These are phyloP conservation scores for Penicillium sp. DNA, from an alignment of 2,329 filamentous ascomycete genomes.

Conservation along the genomic window DNA sequence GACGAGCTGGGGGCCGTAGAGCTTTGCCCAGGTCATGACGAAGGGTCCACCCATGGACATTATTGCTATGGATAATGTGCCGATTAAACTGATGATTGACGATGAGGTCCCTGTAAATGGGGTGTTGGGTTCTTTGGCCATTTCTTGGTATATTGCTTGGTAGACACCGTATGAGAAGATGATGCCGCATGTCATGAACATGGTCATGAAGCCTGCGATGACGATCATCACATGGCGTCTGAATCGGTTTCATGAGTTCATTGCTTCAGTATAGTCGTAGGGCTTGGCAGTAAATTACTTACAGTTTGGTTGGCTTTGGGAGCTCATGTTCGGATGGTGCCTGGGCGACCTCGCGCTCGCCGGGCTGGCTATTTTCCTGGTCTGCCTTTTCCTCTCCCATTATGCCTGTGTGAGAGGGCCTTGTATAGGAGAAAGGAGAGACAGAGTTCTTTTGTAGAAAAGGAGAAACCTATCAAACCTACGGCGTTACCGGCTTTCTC, in stretches of 20 bases:
- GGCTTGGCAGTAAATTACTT: constrained; percentile 6
- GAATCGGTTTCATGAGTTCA: not conserved
- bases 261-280: not conserved
- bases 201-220: constrained; percentile 27
- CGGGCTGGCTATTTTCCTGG: not conserved
- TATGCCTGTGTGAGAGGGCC: not conserved
- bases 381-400: constrained; percentile 7
- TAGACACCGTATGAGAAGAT: constrained; percentile 43
- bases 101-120: constrained; percentile 36
- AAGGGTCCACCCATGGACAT: constrained; percentile 40
- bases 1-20: constrained; percentile 31
- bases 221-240: constrained; percentile 20
- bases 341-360: not conserved
- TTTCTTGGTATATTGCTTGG: constrained; percentile 39
- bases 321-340: constrained; percentile 5
- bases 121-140: constrained; percentile 23
- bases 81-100: constrained; percentile 39
- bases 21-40: constrained; percentile 35
- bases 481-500: not conserved
- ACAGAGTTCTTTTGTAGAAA: not conserved
- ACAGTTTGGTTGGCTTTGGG: constrained; percentile 10
- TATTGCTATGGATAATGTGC: constrained; percentile 35
- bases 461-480: not conserved
- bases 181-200: constrained; percentile 37
- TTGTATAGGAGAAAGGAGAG: not conserved